Evolutionary conservation across 352 stramenopile species (phyloP).

Genomic region (Hyaloperonospora arabidopsidis): DNA sequence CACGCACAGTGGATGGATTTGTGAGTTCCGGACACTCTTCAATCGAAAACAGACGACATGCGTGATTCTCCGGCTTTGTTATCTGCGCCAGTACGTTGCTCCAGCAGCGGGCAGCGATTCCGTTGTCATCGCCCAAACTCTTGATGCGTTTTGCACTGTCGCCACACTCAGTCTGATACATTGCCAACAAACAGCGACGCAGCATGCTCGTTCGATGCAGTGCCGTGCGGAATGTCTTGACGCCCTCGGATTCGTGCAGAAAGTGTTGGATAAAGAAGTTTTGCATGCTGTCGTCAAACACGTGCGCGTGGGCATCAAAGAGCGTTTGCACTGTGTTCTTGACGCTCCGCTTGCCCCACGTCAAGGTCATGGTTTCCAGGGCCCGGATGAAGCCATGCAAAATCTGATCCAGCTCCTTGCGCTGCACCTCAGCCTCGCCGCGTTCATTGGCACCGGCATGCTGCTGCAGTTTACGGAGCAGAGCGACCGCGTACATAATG

Average conservation of each 20-base stretch:
- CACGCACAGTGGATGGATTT: conserved; percentile 34
- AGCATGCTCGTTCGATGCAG: conserved; percentile 68
- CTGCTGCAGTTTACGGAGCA: conserved; percentile 54
- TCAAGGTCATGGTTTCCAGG: conserved; percentile 37
- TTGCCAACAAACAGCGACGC: conserved; percentile 57
- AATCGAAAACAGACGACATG: conserved; percentile 30
- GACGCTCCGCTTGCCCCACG: conserved; percentile 36
- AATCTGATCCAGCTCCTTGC: conserved; percentile 51
- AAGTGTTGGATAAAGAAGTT: conserved; percentile 86
- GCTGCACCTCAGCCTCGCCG: conserved; percentile 34
- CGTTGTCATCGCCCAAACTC: conserved; percentile 13
- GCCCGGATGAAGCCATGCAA: conserved; percentile 50
- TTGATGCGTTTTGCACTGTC: conserved; percentile 19
- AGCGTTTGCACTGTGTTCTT: conserved; percentile 66
- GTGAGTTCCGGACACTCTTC: conserved; percentile 53
- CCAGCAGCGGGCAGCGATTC: conserved; percentile 32
- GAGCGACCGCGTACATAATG: conserved; percentile 47
- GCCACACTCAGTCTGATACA: conserved; percentile 43
- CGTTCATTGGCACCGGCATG: conserved; percentile 26
- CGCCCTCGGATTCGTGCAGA: conserved; percentile 65
- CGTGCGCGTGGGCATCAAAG: conserved; percentile 69
- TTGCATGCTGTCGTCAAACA: conserved; percentile 81
- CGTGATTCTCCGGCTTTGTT: conserved; percentile 33
- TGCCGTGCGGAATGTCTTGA: conserved; percentile 58
- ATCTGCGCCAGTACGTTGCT: conserved; percentile 27